Evolutionary conservation across 2,329 filamentous ascomycete genomes (phyloP).

Genomic region (Ophiosphaerella korrae): DNA sequence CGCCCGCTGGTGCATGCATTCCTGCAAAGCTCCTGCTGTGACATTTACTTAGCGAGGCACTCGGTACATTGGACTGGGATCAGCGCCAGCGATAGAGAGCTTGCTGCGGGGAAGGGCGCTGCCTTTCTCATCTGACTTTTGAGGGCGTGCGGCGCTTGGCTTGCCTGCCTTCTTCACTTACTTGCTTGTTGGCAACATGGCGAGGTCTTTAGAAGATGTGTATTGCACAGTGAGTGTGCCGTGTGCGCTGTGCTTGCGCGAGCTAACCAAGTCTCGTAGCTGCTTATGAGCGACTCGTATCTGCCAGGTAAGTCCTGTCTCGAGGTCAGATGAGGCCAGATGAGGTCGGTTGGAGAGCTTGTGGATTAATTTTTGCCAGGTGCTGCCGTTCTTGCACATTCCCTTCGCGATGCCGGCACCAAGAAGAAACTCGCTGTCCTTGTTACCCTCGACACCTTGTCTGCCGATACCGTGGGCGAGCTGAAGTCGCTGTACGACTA

Average conservation of each 20-base stretch:
- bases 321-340: no score
- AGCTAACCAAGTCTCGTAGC: conserved; percentile 59
- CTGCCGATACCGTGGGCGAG: conserved; percentile 74
- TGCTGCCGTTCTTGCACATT: conserved; percentile 91
- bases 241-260: conserved; percentile 20
- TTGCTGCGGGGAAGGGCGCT: conserved; percentile 33
- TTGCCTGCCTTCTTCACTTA: neutral
- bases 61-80: conserved; percentile 26
- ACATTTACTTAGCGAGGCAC: conserved; percentile 11
- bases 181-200: conserved; percentile 31
- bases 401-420: conserved; percentile 86
- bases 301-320: conserved; percentile 72
- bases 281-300: conserved; percentile 90
- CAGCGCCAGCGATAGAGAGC: conserved; percentile 23
- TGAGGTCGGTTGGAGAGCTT: no score
- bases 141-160: neutral
- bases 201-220: conserved; percentile 58
- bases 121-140: conserved; percentile 11
- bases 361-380: conserved; percentile 57
- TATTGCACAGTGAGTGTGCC: conserved; percentile 65
- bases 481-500: conserved; percentile 87
- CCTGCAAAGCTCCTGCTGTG: conserved; percentile 15
- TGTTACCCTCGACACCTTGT: conserved; percentile 80
- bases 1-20: no score
- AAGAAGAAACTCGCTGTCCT: conserved; percentile 84